A percentile compares a stretch with the other conserved stretches of the same genome.
Evolutionary conservation across 768 basidiomycete genomes (phyloP).

Genomic region (Russula ochroleuca): DNA sequence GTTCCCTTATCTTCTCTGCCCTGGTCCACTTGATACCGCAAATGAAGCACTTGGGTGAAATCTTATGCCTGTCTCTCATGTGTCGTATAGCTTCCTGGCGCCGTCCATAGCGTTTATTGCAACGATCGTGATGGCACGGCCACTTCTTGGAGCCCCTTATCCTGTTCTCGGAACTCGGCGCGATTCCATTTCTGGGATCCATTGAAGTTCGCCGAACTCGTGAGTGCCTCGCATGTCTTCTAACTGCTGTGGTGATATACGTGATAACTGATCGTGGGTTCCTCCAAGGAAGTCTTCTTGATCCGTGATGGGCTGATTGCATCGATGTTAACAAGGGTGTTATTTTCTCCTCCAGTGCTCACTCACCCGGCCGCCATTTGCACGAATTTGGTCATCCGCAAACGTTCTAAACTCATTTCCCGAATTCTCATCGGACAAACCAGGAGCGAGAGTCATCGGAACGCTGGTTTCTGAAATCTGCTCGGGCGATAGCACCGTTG

Average conservation of each 20-base stretch:
- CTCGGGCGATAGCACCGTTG: background rate
- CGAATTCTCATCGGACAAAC: background rate
- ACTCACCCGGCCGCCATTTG: background rate
- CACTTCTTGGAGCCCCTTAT: background rate
- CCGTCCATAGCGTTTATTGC: background rate
- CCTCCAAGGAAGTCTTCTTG: background rate
- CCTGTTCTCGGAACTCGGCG: too few species aligned
- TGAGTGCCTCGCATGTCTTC: background rate
- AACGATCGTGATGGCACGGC: background rate
- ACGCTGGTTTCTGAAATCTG: background rate
- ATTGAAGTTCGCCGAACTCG: background rate
- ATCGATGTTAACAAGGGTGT: background rate
- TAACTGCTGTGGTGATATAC: background rate
- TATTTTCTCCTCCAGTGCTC: too few species aligned
- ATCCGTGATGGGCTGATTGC: background rate
- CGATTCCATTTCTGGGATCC: background rate
- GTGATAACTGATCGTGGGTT: background rate
- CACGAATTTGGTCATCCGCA: background rate
- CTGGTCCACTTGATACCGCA: conserved; percentile 7
- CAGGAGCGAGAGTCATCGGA: background rate
- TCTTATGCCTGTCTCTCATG: background rate
- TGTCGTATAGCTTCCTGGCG: conserved; percentile 5
- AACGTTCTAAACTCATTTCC: background rate
- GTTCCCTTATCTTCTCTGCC: background rate
- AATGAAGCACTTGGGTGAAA: background rate